A percentile compares a stretch with the other conserved stretches of the same genome.
Evolutionary conservation across 202 grass and related monocot species (phyloP).

Genomic region (Zizania palustris): DNA sequence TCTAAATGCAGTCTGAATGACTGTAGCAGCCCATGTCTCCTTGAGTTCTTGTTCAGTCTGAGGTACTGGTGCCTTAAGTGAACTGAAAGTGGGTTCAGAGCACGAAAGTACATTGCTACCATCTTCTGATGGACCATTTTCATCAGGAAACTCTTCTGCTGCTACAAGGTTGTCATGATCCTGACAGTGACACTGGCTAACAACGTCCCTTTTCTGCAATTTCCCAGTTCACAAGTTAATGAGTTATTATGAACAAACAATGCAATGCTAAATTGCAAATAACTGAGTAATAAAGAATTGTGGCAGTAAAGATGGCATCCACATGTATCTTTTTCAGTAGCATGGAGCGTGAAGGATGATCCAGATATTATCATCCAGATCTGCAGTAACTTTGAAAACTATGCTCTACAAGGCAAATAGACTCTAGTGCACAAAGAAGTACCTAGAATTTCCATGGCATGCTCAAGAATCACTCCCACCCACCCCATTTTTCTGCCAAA

Average conservation of each 20-base stretch:
- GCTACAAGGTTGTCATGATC: constrained; percentile 13
- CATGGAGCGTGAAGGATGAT: background rate
- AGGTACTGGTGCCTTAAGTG: constrained; percentile 36
- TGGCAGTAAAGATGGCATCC: background rate
- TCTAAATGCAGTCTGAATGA: constrained; percentile 94
- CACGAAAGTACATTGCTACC: constrained; percentile 34
- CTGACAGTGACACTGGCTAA: constrained; percentile 32
- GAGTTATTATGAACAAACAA: background rate
- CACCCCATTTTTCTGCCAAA: background rate
- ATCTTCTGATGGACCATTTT: constrained; percentile 39
- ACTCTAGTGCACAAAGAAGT: background rate
- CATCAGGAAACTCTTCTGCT: constrained; percentile 43
- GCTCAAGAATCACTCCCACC: background rate
- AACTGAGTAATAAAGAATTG: background rate
- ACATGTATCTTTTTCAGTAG: background rate
- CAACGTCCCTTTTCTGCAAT: constrained; percentile 52
- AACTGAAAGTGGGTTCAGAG: constrained; percentile 43
- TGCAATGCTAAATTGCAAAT: background rate
- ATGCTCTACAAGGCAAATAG: background rate
- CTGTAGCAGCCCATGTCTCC: constrained; percentile 75
- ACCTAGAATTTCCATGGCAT: background rate
- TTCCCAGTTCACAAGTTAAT: constrained; percentile 25
- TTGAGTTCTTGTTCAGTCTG: constrained; percentile 52
- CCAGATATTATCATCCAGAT: constrained; percentile 15
- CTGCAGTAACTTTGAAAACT: background rate